Conservation (phyloP, 2,329 filamentous ascomycete species). For the Lachnum nothofagi region DNA sequence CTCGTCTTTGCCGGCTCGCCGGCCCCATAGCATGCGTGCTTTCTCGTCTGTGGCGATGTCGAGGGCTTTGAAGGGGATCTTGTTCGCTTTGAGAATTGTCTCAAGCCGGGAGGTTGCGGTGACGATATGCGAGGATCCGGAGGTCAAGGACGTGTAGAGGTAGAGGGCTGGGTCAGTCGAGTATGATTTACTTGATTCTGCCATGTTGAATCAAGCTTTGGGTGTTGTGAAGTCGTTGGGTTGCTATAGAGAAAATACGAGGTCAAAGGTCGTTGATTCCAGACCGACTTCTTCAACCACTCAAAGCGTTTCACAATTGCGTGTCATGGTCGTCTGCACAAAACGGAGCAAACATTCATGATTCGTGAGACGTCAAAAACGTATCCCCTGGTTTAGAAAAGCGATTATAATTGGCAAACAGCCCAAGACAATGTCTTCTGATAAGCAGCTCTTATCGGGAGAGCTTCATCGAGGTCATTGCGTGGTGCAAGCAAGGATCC, state of each 20-base stretch:
- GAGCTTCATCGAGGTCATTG: background rate
- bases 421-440: background rate
- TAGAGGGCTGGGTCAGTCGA: conserved; percentile 68
- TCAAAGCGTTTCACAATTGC: conserved; percentile 21
- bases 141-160: conserved; percentile 92
- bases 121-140: conserved; percentile 91
- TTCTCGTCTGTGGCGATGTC: conserved; percentile 88
- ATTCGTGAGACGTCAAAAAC: no score
- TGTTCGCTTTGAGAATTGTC: conserved; percentile 92
- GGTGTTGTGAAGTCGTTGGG: conserved; percentile 4
- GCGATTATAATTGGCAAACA: no score
- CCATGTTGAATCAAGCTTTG: conserved; percentile 24
- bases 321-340: conserved; percentile 6
- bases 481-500: no score
- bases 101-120: conserved; percentile 93
- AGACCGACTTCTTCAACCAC: conserved; percentile 1
- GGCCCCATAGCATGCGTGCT: conserved; percentile 82
- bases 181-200: conserved; percentile 30
- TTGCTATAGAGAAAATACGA: background rate
- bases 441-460: conserved; percentile 5
- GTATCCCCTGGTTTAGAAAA: no score
- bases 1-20: conserved; percentile 69
- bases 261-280: conserved; percentile 1
- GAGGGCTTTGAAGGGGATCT: conserved; percentile 85
- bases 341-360: no score